Conservation (phyloP, 805 yeast species). For the Saccharomycopsis schoenii region DNA sequence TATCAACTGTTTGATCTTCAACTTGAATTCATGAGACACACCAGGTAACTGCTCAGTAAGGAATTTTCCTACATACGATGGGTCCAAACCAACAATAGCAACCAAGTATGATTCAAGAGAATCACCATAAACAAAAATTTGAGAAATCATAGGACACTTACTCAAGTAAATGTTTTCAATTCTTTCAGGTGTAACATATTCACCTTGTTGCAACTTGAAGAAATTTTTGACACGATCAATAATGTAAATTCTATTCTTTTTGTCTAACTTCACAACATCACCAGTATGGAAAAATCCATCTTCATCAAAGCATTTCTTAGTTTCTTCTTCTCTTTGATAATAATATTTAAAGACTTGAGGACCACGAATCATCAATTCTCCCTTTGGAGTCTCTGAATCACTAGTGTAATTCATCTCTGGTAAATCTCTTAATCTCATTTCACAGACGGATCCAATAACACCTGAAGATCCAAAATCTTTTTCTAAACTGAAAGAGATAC, state of each 20-base stretch:
- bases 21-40: background rate
- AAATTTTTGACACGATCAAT: constrained; percentile 49
- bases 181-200: constrained; percentile 58
- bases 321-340: constrained; percentile 39
- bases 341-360: constrained; percentile 32
- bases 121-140: constrained; percentile 48
- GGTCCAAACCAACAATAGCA: constrained; percentile 44
- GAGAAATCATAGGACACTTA: constrained; percentile 32
- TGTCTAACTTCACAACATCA: constrained; percentile 40
- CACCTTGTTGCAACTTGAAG: constrained; percentile 45
- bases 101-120: constrained; percentile 41
- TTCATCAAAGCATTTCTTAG: constrained; percentile 33
- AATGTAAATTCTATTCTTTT: constrained; percentile 38
- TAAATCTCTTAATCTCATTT: constrained; percentile 43
- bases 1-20: background rate
- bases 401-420: constrained; percentile 38
- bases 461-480: constrained; percentile 30
- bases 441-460: constrained; percentile 36
- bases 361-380: constrained; percentile 47
- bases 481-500: constrained; percentile 24
- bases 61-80: background rate
- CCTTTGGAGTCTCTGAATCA: constrained; percentile 28
- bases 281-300: constrained; percentile 52
- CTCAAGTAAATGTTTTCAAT: constrained; percentile 48
- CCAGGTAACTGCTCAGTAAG: background rate